Percentiles rank a stretch among this genome's conserved stretches.
phyloP scores from a whole-genome alignment of 1,284 basidiomycete genomes.

The Leccinum olivaceoglutinosum region DNA sequence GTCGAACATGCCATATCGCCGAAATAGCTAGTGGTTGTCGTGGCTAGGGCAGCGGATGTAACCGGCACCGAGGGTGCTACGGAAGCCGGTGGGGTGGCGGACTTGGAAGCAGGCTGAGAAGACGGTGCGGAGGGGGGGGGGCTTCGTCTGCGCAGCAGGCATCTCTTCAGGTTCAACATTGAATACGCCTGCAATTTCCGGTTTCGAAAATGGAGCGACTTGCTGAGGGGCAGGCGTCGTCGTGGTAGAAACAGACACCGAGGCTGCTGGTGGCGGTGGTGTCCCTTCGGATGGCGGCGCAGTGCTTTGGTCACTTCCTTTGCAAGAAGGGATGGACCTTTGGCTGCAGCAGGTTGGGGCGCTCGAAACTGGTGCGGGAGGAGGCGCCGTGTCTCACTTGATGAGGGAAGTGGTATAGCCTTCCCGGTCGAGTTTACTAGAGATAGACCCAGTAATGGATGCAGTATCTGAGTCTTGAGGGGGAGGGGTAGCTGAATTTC shows the following conservation, averaged over 20 bases:
- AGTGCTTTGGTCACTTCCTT: no score
- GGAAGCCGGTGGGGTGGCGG: slow-evolving; percentile 10
- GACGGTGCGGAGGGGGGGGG: slow-evolving; percentile 6
- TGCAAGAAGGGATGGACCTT: no score
- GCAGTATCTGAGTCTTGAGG: slow-evolving; percentile 29
- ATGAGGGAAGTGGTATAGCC: slow-evolving; percentile 25
- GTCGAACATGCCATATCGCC: slow-evolving; percentile 25
- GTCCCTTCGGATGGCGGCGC: slow-evolving; percentile 3
- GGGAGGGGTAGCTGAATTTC: slow-evolving; percentile 24
- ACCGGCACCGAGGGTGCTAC: not conserved
- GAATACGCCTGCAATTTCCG: slow-evolving; percentile 16
- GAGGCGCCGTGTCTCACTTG: slow-evolving; percentile 25
- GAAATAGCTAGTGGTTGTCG: slow-evolving; percentile 18
- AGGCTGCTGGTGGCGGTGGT: not conserved
- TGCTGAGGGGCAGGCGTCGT: slow-evolving; percentile 10
- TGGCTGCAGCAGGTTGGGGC: not conserved
- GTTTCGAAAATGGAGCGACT: slow-evolving; percentile 2
- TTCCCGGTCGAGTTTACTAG: slow-evolving; percentile 26
- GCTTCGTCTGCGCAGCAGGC: slow-evolving; percentile 1
- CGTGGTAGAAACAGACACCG: slow-evolving; percentile 13
- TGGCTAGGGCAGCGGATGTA: slow-evolving; percentile 20
- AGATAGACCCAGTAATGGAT: slow-evolving; percentile 23
- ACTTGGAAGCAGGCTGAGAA: slow-evolving; percentile 17
- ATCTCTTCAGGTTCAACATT: slow-evolving; percentile 29
- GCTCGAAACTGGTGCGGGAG: slow-evolving; percentile 14